Percentiles rank a stretch among this genome's conserved stretches.
Evolutionary conservation across 352 stramenopile genomes (phyloP).

Genomic region (Phytophthora megakarya): DNA sequence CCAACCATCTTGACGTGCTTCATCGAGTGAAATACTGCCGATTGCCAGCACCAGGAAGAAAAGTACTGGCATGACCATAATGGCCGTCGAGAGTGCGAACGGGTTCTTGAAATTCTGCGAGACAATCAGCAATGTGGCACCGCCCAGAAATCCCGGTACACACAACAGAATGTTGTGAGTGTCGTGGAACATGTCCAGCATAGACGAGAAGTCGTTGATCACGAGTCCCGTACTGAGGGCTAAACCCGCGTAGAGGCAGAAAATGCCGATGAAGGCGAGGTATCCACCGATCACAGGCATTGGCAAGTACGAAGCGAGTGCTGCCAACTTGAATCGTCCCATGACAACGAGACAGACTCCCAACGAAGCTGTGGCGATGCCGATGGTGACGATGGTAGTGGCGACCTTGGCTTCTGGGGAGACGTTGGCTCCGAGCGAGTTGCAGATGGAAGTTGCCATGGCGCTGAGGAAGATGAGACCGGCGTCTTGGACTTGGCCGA

Average conservation of each 20-base stretch:
- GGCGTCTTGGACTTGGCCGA: conserved; percentile 97
- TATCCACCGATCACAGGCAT: too few relatives aligned
- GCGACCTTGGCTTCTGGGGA: conserved; percentile 81
- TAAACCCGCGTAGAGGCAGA: conserved; percentile 91
- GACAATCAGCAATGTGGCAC: conserved; percentile 76
- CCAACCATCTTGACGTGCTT: conserved; percentile 90
- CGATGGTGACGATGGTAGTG: conserved; percentile 93
- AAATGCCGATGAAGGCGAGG: conserved; percentile 97
- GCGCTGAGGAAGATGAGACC: conserved; percentile 96
- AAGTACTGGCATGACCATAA: conserved; percentile 82
- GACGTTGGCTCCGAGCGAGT: conserved; percentile 60
- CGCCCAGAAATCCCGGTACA: conserved; percentile 79
- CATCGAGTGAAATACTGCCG: conserved; percentile 74
- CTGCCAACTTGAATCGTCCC: conserved; percentile 91
- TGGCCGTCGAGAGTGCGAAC: conserved; percentile 64
- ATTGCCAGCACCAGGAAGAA: conserved; percentile 91
- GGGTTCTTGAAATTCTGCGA: conserved; percentile 71
- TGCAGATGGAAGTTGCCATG: conserved; percentile 92
- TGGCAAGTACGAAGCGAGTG: conserved; percentile 95
- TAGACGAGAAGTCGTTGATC: conserved; percentile 85
- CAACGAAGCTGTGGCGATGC: conserved; percentile 88
- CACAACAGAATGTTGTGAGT: conserved; percentile 73
- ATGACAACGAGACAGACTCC: conserved; percentile 93
- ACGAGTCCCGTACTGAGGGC: conserved; percentile 86
- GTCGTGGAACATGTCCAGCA: conserved; percentile 55